These are phyloP conservation scores for Rhizodiscina lignyota DNA, from an alignment of 495 filamentous ascomycete genomes.

Conservation along the genomic window DNA sequence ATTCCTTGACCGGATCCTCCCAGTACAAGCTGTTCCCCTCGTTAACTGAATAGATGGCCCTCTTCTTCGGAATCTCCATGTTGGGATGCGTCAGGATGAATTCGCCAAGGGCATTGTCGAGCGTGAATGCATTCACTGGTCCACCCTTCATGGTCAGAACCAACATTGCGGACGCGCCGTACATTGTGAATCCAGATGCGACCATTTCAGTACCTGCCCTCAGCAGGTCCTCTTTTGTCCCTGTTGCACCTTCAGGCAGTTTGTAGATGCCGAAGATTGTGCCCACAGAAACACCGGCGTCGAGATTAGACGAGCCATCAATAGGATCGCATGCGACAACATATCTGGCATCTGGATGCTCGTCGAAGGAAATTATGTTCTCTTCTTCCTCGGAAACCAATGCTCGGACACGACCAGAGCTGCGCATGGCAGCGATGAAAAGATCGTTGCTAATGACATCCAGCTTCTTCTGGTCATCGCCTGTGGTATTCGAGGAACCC, in stretches of 20 bases:
- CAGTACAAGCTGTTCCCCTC: conserved; percentile 96
- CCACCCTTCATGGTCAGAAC: conserved; percentile 95
- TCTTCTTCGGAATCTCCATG: conserved; percentile 66
- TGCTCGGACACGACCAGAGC: conserved; percentile 73
- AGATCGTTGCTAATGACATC: conserved; percentile 98
- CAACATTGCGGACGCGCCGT: conserved; percentile 88
- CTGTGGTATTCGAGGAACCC: conserved; percentile 85
- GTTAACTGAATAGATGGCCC: conserved; percentile 94
- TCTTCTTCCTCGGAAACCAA: conserved; percentile 97
- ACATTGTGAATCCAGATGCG: conserved; percentile 97
- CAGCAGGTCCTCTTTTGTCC: conserved; percentile 68
- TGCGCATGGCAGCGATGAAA: conserved; percentile 86
- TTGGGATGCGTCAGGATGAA: conserved; percentile 96
- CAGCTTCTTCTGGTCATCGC: conserved; percentile 98
- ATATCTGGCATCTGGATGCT: conserved; percentile 67
- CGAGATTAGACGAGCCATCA: conserved; percentile 92
- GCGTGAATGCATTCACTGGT: conserved; percentile 87
- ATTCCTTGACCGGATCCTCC: conserved; percentile 74
- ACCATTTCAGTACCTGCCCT: conserved; percentile 80
- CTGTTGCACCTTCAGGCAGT: conserved; percentile 52
- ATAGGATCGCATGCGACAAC: conserved; percentile 96
- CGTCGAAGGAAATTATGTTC: conserved; percentile 70
- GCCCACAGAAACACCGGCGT: conserved; percentile 93
- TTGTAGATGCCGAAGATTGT: conserved; percentile 96
- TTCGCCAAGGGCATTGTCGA: conserved; percentile 90